phyloP scores from a whole-genome alignment of 176 grass and related monocot species.

The Oryza coarctata region DNA sequence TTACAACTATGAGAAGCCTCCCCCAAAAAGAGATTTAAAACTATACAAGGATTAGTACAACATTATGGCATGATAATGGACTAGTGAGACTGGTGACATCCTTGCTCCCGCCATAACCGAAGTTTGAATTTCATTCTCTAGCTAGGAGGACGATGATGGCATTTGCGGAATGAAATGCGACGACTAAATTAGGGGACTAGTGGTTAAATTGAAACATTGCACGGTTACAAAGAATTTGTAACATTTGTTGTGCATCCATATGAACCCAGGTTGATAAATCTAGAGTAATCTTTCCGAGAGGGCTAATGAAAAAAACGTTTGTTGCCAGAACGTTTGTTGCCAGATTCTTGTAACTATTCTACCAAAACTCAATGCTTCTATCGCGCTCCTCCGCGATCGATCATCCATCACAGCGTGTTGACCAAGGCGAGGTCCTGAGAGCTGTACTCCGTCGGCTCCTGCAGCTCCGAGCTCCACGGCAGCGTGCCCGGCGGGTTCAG shows the following conservation, averaged over 20 bases:
- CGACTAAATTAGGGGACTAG: too few species aligned
- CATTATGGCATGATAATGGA: too few species aligned
- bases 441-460: background rate
- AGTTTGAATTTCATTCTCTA: background rate
- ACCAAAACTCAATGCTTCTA: too few species aligned
- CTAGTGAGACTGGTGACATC: too few species aligned
- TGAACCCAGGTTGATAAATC: too few species aligned
- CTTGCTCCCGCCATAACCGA: too few species aligned
- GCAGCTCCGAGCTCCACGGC: background rate
- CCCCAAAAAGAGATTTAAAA: too few species aligned
- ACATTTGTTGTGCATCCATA: background rate
- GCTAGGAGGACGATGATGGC: background rate
- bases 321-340: background rate
- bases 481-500: background rate
- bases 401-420: background rate
- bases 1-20: too few species aligned
- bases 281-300: background rate
- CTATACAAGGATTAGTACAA: too few species aligned
- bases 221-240: background rate
- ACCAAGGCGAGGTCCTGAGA: background rate
- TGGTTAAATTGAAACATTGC: background rate
- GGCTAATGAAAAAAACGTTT: too few species aligned
- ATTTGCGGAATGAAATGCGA: background rate
- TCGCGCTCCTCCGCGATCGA: too few species aligned
- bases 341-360: background rate